These are phyloP conservation scores for Citrus hindsii DNA, from an alignment of 345 rosid genomes.

Conservation along the genomic window DNA sequence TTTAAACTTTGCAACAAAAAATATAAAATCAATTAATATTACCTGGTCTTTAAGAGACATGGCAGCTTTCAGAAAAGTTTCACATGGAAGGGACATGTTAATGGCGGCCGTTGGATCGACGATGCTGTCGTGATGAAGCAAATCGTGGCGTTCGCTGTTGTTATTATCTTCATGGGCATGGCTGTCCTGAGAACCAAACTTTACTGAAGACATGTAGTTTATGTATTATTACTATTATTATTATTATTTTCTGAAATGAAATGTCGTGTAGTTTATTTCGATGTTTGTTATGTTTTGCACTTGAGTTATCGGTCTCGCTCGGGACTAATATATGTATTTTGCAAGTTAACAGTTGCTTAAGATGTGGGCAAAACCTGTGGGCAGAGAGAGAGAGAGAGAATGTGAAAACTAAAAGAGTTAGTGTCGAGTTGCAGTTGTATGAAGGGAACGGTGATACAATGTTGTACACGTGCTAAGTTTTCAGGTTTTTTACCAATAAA, in stretches of 20 bases:
- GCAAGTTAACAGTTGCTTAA: background rate
- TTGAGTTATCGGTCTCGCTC: background rate
- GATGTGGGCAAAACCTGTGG: background rate
- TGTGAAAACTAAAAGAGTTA: background rate
- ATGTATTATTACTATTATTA: too few species aligned
- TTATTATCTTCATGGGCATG: conserved; percentile 21
- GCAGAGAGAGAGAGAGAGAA: too few species aligned
- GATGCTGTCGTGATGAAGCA: conserved; percentile 15
- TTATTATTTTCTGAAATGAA: too few species aligned
- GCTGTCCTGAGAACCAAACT: conserved; percentile 33
- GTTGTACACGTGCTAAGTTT: background rate
- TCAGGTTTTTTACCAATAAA: background rate
- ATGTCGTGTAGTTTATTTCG: background rate
- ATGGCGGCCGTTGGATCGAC: conserved; percentile 34
- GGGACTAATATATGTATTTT: background rate
- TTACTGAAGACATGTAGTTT: conserved; percentile 32
- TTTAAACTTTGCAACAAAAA: background rate
- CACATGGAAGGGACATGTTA: conserved; percentile 30
- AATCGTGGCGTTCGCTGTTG: conserved; percentile 27
- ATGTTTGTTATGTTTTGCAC: background rate
- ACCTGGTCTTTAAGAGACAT: conserved; percentile 75
- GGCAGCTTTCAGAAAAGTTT: conserved; percentile 60
- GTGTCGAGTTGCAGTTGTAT: background rate
- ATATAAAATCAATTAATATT: background rate
- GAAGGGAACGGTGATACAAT: background rate